Evolutionary conservation across 2,329 filamentous ascomycete species (phyloP).

Genomic region (Nigrospora osmanthi): DNA sequence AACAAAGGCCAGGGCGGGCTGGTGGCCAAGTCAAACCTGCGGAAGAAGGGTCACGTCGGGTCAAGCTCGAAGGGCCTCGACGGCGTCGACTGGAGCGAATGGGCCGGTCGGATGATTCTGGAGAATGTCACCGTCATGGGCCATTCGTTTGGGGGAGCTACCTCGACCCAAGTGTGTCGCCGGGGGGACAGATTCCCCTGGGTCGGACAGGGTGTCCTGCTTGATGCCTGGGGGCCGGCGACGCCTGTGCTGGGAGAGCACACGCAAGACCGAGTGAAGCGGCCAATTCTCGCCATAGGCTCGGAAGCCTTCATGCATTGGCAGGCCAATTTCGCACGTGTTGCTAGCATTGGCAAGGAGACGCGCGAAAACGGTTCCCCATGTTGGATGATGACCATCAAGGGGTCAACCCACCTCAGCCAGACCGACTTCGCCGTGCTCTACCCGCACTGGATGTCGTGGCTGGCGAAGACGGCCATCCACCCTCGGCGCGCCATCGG

Average conservation of each 20-base stretch:
- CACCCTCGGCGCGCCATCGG: slow-evolving; percentile 55
- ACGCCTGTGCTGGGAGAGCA: slow-evolving; percentile 35
- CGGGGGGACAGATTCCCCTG: slow-evolving; percentile 45
- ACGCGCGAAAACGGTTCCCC: slow-evolving; percentile 34
- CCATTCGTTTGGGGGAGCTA: slow-evolving; percentile 61
- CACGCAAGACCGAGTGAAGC: slow-evolving; percentile 32
- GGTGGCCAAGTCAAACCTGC: slow-evolving; percentile 43
- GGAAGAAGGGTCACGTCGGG: slow-evolving; percentile 48
- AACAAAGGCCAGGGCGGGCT: slow-evolving; percentile 43
- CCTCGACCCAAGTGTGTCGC: slow-evolving; percentile 51
- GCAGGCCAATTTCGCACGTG: slow-evolving; percentile 53
- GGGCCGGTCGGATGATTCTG: slow-evolving; percentile 47
- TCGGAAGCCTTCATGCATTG: slow-evolving; percentile 66
- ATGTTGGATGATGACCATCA: slow-evolving; percentile 43
- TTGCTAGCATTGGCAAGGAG: slow-evolving; percentile 49
- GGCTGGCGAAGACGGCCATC: slow-evolving; percentile 56
- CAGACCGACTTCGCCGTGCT: slow-evolving; percentile 61
- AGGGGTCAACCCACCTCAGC: slow-evolving; percentile 56
- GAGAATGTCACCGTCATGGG: slow-evolving; percentile 54
- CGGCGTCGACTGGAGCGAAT: slow-evolving; percentile 46
- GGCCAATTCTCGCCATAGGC: slow-evolving; percentile 56
- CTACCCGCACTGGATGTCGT: slow-evolving; percentile 49
- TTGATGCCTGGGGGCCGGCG: slow-evolving; percentile 56
- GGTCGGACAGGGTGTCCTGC: slow-evolving; percentile 56
- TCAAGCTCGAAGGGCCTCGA: slow-evolving; percentile 50